Conservation (phyloP, 1,139 yeast genomes). For the Blastobotrys serpentis region DNA sequence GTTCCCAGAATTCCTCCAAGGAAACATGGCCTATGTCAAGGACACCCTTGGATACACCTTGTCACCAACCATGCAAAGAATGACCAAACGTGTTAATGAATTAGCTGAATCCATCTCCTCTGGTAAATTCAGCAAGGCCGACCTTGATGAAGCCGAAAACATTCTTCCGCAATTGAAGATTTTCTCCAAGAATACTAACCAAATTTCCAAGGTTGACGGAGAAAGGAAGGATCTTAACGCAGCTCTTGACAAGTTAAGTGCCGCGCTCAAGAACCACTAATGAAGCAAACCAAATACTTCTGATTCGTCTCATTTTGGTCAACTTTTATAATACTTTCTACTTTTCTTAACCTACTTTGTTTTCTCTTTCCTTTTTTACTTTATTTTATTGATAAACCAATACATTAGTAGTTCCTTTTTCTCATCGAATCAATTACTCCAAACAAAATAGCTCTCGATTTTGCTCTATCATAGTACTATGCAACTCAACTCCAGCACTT, state of each 20-base stretch:
- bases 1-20: conserved; percentile 18
- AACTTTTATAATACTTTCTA: not conserved
- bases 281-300: too few relatives aligned
- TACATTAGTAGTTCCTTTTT: too few relatives aligned
- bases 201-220: not conserved
- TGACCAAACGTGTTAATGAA: not conserved
- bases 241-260: conserved; percentile 9
- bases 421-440: too few relatives aligned
- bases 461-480: too few relatives aligned
- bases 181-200: conserved; percentile 7
- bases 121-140: conserved; percentile 3
- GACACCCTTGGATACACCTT: conserved; percentile 6
- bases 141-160: conserved; percentile 2
- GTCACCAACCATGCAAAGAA: conserved; percentile 4
- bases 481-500: too few relatives aligned
- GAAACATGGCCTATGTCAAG: conserved; percentile 10
- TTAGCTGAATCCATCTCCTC: not conserved
- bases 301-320: not conserved
- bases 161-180: not conserved
- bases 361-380: too few relatives aligned
- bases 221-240: conserved; percentile 11
- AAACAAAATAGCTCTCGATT: too few relatives aligned
- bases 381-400: too few relatives aligned
- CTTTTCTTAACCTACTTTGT: not conserved
- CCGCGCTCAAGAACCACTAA: conserved; percentile 4